These are phyloP conservation scores for Trichoderma breve DNA, from an alignment of 2,329 filamentous ascomycete genomes.

Conservation along the genomic window DNA sequence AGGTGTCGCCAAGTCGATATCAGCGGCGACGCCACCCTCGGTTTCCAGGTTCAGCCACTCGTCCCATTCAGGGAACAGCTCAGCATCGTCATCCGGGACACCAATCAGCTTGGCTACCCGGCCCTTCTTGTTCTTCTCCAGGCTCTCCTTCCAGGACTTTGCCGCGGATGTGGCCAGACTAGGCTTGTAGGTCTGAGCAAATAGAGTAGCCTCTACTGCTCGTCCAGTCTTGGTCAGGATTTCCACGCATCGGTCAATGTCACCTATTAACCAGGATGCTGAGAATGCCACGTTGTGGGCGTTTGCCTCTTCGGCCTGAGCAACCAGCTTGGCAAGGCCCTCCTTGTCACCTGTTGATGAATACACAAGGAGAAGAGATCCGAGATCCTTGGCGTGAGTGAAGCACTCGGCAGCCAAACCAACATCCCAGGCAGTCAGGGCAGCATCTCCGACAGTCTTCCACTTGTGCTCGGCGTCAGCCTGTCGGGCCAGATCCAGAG, in stretches of 20 bases:
- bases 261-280: constrained; percentile 81
- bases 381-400: constrained; percentile 82
- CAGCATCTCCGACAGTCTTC: constrained; percentile 95
- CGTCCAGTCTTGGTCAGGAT: constrained; percentile 77
- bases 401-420: constrained; percentile 90
- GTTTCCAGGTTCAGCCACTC: constrained; percentile 80
- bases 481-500: constrained; percentile 76
- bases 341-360: constrained; percentile 77
- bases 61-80: constrained; percentile 96
- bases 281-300: constrained; percentile 93
- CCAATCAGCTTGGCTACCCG: constrained; percentile 83
- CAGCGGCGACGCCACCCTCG: constrained; percentile 53
- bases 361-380: constrained; percentile 83
- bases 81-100: constrained; percentile 76
- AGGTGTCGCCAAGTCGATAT: constrained; percentile 12
- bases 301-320: constrained; percentile 71
- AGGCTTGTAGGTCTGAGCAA: constrained; percentile 94
- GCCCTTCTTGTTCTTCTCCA: constrained; percentile 82
- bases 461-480: constrained; percentile 94
- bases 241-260: constrained; percentile 77
- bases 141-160: constrained; percentile 72
- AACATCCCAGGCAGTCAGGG: constrained; percentile 82
- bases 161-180: constrained; percentile 68
- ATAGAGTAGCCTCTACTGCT: constrained; percentile 81
- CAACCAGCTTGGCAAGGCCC: constrained; percentile 69